Conservation (phyloP, 2,329 filamentous ascomycete genomes). For the Pyricularia grisea region DNA sequence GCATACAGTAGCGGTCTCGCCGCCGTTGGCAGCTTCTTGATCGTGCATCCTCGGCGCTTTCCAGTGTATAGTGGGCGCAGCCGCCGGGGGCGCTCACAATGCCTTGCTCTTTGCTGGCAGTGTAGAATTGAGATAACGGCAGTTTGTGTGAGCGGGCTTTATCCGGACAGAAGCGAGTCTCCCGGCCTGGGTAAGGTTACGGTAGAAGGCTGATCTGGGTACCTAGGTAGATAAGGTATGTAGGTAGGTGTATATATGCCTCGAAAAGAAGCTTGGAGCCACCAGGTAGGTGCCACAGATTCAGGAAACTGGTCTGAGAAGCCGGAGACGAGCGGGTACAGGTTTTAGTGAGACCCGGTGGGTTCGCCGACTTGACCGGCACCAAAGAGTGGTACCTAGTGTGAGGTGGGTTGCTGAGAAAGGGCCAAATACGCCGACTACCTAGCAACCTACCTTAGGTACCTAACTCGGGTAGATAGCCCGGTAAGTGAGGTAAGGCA, state of each 20-base stretch:
- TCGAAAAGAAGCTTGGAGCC: not conserved
- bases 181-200: not conserved
- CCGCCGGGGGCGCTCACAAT: slow-evolving; percentile 4
- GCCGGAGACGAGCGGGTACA: not conserved
- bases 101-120: not conserved
- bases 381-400: not conserved
- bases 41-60: slow-evolving; percentile 3
- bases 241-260: not conserved
- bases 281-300: not conserved
- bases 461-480: not conserved
- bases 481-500: not conserved
- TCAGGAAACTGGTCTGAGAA: not conserved
- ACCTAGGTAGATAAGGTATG: not conserved
- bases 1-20: slow-evolving; percentile 5
- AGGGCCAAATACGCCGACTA: not conserved
- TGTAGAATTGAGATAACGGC: not conserved
- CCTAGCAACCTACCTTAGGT: not conserved
- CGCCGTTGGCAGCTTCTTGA: not conserved
- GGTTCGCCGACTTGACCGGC: not conserved
- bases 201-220: not conserved
- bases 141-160: not conserved
- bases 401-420: not conserved
- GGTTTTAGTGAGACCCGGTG: not conserved
- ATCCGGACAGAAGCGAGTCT: not conserved
- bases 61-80: slow-evolving; percentile 1